phyloP scores from a whole-genome alignment of 2,329 filamentous ascomycete genomes.

The Phialocephala sp. region DNA sequence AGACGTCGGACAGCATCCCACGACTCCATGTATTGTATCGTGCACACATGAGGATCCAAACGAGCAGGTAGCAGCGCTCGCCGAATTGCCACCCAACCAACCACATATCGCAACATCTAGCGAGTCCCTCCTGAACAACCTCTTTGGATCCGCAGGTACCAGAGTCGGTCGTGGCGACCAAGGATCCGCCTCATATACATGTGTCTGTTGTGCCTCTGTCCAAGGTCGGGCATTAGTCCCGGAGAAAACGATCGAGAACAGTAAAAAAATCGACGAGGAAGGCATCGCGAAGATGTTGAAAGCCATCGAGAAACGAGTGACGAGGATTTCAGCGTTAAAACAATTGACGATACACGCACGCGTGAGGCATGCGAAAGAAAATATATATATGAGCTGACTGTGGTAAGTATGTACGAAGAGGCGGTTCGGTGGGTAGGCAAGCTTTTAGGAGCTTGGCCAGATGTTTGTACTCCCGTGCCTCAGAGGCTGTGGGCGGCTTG shows the following conservation, averaged over 20 bases:
- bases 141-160: conserved; percentile 28
- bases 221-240: conserved; percentile 36
- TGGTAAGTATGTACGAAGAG: conserved; percentile 3
- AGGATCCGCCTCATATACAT: conserved; percentile 34
- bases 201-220: conserved; percentile 34
- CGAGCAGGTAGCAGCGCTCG: conserved; percentile 33
- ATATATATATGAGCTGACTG: conserved; percentile 12
- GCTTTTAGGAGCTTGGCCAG: conserved; percentile 20
- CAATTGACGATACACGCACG: conserved; percentile 1
- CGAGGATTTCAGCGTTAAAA: background rate
- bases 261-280: conserved; percentile 33
- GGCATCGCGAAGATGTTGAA: conserved; percentile 40
- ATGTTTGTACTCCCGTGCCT: conserved; percentile 19
- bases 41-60: conserved; percentile 40
- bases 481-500: conserved; percentile 22
- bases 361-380: background rate
- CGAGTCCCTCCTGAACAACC: conserved; percentile 36
- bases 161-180: conserved; percentile 40
- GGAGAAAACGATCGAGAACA: conserved; percentile 33
- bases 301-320: conserved; percentile 26
- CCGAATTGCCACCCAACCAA: conserved; percentile 38
- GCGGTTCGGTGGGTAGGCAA: conserved; percentile 1
- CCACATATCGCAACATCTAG: conserved; percentile 39
- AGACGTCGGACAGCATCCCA: conserved; percentile 41
- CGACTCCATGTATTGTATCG: conserved; percentile 36